These are phyloP conservation scores for Moricandia arvensis DNA, from an alignment of 345 rosid species.

Conservation along the genomic window DNA sequence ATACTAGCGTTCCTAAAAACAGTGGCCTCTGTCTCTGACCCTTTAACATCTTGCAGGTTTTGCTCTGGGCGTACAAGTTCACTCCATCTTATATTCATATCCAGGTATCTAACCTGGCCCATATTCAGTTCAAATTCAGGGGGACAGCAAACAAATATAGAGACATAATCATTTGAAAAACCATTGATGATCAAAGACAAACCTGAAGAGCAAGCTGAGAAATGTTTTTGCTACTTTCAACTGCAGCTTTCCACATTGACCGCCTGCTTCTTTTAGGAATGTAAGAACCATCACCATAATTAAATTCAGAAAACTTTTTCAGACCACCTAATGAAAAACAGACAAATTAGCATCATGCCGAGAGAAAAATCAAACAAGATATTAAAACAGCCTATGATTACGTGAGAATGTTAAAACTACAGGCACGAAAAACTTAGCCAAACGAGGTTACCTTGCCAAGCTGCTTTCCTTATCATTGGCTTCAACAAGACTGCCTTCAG, in stretches of 20 bases:
- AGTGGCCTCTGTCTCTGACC: constrained; percentile 73
- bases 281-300: constrained; percentile 66
- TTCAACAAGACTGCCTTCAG: constrained; percentile 68
- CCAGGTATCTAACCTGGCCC: constrained; percentile 84
- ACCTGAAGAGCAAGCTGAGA: constrained; percentile 98
- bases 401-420: too few relatives aligned
- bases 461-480: constrained; percentile 58
- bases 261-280: constrained; percentile 78
- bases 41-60: constrained; percentile 69
- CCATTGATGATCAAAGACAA: constrained; percentile 28
- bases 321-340: constrained; percentile 55
- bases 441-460: constrained; percentile 62
- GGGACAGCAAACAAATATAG: constrained; percentile 11
- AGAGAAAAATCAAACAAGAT: too few relatives aligned
- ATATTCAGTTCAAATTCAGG: constrained; percentile 30
- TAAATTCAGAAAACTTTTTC: constrained; percentile 58
- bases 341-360: not conserved
- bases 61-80: constrained; percentile 86
- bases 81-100: constrained; percentile 81
- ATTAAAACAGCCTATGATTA: too few relatives aligned
- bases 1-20: constrained; percentile 83
- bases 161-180: constrained; percentile 15
- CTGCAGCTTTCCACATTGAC: constrained; percentile 84
- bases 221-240: constrained; percentile 66
- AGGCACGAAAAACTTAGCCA: constrained; percentile 10